Conservation (phyloP, 805 yeast species). For the Starmera dryadoides region DNA sequence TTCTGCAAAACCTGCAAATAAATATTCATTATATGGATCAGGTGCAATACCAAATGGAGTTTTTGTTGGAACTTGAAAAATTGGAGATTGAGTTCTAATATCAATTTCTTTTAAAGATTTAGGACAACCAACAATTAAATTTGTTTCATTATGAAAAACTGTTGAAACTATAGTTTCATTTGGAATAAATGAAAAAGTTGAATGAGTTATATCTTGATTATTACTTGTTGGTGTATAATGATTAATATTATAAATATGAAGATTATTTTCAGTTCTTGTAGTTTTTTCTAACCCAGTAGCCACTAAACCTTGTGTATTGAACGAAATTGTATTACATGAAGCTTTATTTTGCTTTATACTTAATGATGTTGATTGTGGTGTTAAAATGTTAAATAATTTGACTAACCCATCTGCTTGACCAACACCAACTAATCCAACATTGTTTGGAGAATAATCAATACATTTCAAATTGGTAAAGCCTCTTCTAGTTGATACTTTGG, state of each 20-base stretch:
- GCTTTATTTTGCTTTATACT: conserved; percentile 54
- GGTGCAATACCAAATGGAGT: conserved; percentile 60
- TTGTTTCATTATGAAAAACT: conserved; percentile 55
- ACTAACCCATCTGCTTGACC: conserved; percentile 71
- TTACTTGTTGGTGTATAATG: conserved; percentile 43
- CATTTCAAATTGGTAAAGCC: conserved; percentile 69
- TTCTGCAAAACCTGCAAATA: conserved; percentile 72
- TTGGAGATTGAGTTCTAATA: conserved; percentile 54
- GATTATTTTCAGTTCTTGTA: conserved; percentile 57
- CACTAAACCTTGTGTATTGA: conserved; percentile 55
- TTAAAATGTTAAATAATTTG: conserved; percentile 51
- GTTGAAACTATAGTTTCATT: conserved; percentile 72
- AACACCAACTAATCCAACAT: conserved; percentile 57
- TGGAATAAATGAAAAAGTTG: conserved; percentile 51
- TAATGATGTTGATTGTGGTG: conserved; percentile 15
- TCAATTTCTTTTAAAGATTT: conserved; percentile 77
- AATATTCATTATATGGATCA: conserved; percentile 60
- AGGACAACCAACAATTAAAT: conserved; percentile 66
- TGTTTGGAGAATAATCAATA: conserved; percentile 48
- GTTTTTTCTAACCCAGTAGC: conserved; percentile 72
- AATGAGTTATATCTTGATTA: conserved; percentile 45
- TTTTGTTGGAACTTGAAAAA: conserved; percentile 68
- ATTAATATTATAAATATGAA: conserved; percentile 75
- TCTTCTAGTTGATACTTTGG: conserved; percentile 42
- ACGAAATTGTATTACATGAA: conserved; percentile 59